Base-by-base conservation (phyloP, 2,329 filamentous ascomycete genomes). In the Diplodia intermedia region DNA sequence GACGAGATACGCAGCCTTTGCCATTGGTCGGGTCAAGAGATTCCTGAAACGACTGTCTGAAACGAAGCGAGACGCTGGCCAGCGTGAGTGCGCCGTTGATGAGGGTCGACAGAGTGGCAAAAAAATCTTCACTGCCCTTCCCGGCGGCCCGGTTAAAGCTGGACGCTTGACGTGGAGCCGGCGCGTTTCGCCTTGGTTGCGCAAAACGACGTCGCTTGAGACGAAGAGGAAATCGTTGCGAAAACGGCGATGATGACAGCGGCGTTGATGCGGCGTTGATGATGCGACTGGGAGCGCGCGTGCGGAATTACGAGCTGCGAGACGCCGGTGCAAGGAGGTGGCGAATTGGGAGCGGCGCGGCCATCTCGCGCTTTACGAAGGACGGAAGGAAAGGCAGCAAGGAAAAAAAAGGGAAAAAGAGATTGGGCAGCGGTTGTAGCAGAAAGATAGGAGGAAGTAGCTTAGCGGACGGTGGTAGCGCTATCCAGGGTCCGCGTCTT, bases 321-420 rank as follows among this genome's bases (percentile, higher is more conserved):
- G n/a, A 40, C 56, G 33, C 43, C 43, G 43, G 43, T n/a, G 43
- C 43, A 60, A 60, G 56, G 56, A 60, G 56, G 56, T 60, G 56
- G 56, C 56, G 23, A 60, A 60, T 47, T 29, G 54, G 11, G 33
- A 7, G 11, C 23, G n/a, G 56, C 56, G 56, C 26, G 14, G 6
- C 12, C 38, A 29, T 26, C 31, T 56, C 54, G 54, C 54, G 18
- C 18, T 11, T 36, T 18, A 55, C 43, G 23, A 11, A 40, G 31
- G 18, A 23, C 40, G 54, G 18, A 20, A 47, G 20, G 43, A 47
- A 18, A 20, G 8, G 12, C 7, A 15, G 14, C 15, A 18, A 15
- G 3, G 8, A 47, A 47, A 47, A 47, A 47, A 47, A 47, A 47
- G 43, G n/a, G n/a, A n/a, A 47, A 47, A 47, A 47, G n/a, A 20